Evolutionary conservation across 2,329 filamentous ascomycete species (phyloP), one percentile per base, ranked within the genome.

Genomic region (Claviceps humidiphila): DNA sequence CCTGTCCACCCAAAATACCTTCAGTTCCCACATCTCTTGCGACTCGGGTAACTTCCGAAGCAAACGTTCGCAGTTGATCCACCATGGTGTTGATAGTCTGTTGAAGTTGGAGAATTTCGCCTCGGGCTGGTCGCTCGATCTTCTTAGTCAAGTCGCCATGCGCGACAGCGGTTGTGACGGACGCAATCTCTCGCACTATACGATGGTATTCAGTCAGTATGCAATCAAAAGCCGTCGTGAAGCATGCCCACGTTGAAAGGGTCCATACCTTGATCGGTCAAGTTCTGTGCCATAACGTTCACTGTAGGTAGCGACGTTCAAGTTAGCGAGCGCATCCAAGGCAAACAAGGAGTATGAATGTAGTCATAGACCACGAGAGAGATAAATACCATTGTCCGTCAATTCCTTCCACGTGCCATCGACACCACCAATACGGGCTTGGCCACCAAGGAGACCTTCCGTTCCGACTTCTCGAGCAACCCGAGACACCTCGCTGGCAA

Each of bases 341-440:
- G 16, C 26, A 46, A 5, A 9, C 9, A 13, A 45, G 37, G n/a
- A 40, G 2, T n/a, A 22, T 8, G 5, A 30, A 22, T 46, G 37
- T 17, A n/a, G 11, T n/a, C 38, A 20, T n/a, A 34, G 50, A 39
- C 20, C 34, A 5, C 45, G 7, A 17, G 13, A 51, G 22, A 40
- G 2, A 47, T 4, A 13, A n/a, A 26, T 73, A 83, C 81, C 81
- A 63, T 91, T 91, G 66, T 90, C 85, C 17, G 91, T 97, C 61
- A 97, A 74, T 72, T 97, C 91, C 65, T 95, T 95, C 91, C 91
- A 97, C 55, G 94, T 95, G 62, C 91, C 91, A 68, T 93, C 89
- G 52, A 97, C 91, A 53, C 90, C 91, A 58, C 89, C 86, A 56
- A 97, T 91, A 66, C 89, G 85, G 54, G 91, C 91, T 67, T 97